phyloP scores from a whole-genome alignment of 2,329 filamentous ascomycete species.

The Daldinia sp. region DNA sequence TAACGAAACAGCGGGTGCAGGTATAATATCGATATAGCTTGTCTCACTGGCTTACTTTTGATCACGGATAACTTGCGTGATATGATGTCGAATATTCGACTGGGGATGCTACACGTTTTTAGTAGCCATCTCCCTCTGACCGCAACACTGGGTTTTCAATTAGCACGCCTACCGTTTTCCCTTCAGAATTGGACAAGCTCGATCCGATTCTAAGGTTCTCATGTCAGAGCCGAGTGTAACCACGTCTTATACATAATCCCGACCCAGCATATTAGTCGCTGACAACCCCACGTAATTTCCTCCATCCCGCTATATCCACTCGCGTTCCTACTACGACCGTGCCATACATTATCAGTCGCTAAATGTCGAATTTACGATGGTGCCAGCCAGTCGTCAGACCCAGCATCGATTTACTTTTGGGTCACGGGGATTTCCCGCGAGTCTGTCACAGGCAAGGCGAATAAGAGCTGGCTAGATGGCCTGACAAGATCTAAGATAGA shows the following conservation, averaged over 20 bases:
- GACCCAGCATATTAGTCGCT: slow-evolving; percentile 32
- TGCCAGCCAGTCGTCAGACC: slow-evolving; percentile 31
- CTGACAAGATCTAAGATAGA: slow-evolving; percentile 25
- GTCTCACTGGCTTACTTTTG: slow-evolving; percentile 28
- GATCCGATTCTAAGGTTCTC: slow-evolving; percentile 36
- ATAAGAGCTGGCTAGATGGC: slow-evolving; percentile 21
- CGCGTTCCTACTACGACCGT: slow-evolving; percentile 24
- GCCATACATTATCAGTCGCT: slow-evolving; percentile 36
- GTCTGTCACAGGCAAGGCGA: slow-evolving; percentile 22
- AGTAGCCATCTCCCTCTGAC: slow-evolving; percentile 14
- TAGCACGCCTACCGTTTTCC: slow-evolving; percentile 23
- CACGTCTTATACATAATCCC: slow-evolving; percentile 37
- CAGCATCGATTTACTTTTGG: slow-evolving; percentile 28
- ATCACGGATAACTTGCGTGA: slow-evolving; percentile 42
- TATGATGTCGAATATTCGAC: slow-evolving; percentile 41
- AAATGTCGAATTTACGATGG: slow-evolving; percentile 33
- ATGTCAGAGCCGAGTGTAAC: slow-evolving; percentile 45
- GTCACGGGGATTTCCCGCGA: slow-evolving; percentile 23
- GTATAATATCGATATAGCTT: slow-evolving; percentile 25
- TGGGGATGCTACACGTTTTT: slow-evolving; percentile 33
- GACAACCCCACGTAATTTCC: slow-evolving; percentile 41
- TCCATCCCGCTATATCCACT: slow-evolving; percentile 36
- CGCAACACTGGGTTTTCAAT: slow-evolving; percentile 27
- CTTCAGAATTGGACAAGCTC: slow-evolving; percentile 23
- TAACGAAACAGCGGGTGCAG: slow-evolving; percentile 28